phyloP scores from a whole-genome alignment of 2,329 filamentous ascomycete genomes.

The Phyllosticta citribraziliensis region DNA sequence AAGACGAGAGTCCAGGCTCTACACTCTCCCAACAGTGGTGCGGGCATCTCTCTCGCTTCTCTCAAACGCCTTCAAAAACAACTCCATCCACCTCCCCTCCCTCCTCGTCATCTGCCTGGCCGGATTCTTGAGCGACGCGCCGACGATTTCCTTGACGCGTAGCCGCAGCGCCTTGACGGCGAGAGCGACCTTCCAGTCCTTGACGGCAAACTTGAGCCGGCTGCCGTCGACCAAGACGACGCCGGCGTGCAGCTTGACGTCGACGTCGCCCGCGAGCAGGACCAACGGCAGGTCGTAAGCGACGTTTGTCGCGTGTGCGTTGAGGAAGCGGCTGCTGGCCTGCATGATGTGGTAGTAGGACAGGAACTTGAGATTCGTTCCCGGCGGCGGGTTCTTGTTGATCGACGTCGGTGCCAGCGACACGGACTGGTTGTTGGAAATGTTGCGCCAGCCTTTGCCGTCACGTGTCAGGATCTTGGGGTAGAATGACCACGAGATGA shows the following conservation, averaged over 20 bases:
- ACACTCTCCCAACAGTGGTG: background rate
- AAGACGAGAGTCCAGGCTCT: background rate
- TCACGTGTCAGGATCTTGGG: conserved; percentile 82
- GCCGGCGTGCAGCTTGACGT: conserved; percentile 83
- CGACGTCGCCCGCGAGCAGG: conserved; percentile 73
- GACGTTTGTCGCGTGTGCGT: conserved; percentile 63
- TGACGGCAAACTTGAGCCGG: conserved; percentile 68
- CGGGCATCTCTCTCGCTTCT: conserved; percentile 2
- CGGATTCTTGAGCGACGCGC: conserved; percentile 54
- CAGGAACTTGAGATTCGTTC: conserved; percentile 57
- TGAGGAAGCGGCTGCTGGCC: conserved; percentile 66
- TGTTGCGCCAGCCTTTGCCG: conserved; percentile 78
- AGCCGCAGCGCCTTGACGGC: conserved; percentile 73
- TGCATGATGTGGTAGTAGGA: conserved; percentile 89
- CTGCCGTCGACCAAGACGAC: conserved; percentile 83
- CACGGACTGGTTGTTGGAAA: conserved; percentile 86
- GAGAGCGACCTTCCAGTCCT: conserved; percentile 84
- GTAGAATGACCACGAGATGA: conserved; percentile 92
- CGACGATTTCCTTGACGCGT: conserved; percentile 66
- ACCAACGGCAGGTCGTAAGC: conserved; percentile 63
- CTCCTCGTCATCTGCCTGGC: conserved; percentile 29
- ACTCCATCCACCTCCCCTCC: conserved; percentile 34
- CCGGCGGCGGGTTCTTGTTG: conserved; percentile 54
- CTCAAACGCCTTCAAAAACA: conserved; percentile 8
- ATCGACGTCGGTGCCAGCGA: conserved; percentile 81